Conservation (phyloP, 2,329 filamentous ascomycete genomes). For the Fusarium sterilihyphosum region DNA sequence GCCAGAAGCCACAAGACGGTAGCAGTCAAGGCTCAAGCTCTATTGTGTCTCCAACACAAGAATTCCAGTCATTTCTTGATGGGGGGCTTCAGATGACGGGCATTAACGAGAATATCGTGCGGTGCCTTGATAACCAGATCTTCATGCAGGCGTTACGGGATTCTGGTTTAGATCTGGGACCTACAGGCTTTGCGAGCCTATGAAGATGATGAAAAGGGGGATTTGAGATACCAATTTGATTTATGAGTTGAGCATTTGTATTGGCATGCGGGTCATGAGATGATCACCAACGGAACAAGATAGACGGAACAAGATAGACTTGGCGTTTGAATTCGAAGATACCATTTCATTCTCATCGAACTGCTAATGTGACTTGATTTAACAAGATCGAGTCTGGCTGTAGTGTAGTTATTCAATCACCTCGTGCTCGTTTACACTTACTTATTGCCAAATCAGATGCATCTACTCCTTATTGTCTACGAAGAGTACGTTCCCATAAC, state of each 20-base stretch:
- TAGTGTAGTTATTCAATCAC: not conserved
- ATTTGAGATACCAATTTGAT: conserved; percentile 18
- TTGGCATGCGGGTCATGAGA: not conserved
- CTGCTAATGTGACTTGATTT: not conserved
- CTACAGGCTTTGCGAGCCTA: not conserved
- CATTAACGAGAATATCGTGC: not conserved
- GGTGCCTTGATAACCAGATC: not conserved
- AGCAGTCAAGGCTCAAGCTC: not conserved
- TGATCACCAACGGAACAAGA: not conserved
- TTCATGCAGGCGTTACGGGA: not conserved
- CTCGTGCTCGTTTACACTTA: not conserved
- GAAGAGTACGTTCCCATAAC: not conserved
- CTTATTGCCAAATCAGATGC: not conserved
- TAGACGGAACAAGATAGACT: not conserved
- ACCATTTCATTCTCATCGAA: not conserved
- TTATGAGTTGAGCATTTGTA: not conserved
- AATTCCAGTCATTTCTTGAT: not conserved
- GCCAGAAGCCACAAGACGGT: not conserved
- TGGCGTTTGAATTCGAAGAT: not conserved
- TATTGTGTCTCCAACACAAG: not conserved
- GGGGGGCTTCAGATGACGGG: not conserved
- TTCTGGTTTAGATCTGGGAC: not conserved
- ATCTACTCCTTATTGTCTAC: not conserved
- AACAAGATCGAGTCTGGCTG: not conserved
- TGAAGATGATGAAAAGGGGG: not conserved